These are phyloP conservation scores for Begonia masoniana DNA, from an alignment of 306 rosid genomes.

Conservation along the genomic window DNA sequence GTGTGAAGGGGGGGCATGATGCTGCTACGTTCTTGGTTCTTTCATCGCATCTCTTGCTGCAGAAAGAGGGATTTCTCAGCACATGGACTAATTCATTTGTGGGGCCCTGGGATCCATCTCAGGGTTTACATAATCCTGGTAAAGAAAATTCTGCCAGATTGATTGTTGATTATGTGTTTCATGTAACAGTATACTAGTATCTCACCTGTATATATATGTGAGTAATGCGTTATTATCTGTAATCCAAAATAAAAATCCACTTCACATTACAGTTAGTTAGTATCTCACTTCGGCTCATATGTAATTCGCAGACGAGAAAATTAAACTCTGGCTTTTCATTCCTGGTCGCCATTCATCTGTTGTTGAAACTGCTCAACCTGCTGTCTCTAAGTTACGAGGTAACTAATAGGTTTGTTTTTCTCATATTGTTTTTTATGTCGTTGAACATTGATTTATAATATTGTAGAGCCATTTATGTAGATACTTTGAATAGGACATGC, in stretches of 20 bases:
- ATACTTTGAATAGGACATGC: too few relatives aligned
- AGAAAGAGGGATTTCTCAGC: slow-evolving; percentile 79
- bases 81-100: slow-evolving; percentile 96
- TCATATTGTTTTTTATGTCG: not conserved
- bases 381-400: slow-evolving; percentile 80
- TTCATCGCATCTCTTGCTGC: slow-evolving; percentile 81
- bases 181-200: not conserved
- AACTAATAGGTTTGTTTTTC: slow-evolving; percentile 14
- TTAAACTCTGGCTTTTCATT: slow-evolving; percentile 95
- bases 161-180: slow-evolving; percentile 8
- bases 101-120: slow-evolving; percentile 99
- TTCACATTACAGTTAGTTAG: not conserved
- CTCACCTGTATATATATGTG: slow-evolving; percentile 8
- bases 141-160: slow-evolving; percentile 8
- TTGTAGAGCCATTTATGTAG: too few relatives aligned
- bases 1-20: slow-evolving; percentile 67
- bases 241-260: too few relatives aligned
- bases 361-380: slow-evolving; percentile 63
- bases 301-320: slow-evolving; percentile 65
- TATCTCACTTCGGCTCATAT: slow-evolving; percentile 17
- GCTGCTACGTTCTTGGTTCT: slow-evolving; percentile 72
- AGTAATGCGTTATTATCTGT: too few relatives aligned
- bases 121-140: slow-evolving; percentile 99
- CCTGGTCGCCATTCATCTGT: slow-evolving; percentile 79
- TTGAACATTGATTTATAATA: too few relatives aligned